Base-by-base conservation (phyloP, 768 basidiomycete genomes). In the Steccherinum ochraceum region DNA sequence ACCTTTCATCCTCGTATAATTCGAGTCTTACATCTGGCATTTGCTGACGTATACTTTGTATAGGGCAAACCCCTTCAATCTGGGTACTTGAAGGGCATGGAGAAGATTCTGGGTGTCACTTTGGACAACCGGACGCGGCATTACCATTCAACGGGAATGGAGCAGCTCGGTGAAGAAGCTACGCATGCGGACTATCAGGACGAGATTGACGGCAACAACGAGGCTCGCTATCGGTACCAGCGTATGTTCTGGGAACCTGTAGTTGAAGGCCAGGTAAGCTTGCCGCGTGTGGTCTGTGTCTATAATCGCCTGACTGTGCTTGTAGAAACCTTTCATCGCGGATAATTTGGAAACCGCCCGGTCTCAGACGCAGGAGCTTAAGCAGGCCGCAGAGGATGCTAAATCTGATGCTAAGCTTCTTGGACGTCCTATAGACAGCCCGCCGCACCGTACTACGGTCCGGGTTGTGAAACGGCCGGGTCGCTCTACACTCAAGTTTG, bases 1-100 rank as follows among this genome's bases (percentile, higher is more conserved):
- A 52, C 57, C 63, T 80, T 84, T 81, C 81, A 81, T 82, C 81
- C 82, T 79, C 82, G 84, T 83, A 80, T 84, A 79, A 83, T 39
- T 39, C 35, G 53, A 35, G 35, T 5, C 48, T 42, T 58, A 44
- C 25, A 42, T 40, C 41, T 5, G 30, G 30, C 7, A 7, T 35
- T 35, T 35, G 30, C 41, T 18, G 41, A 18, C 41, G 18, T 20
- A 23, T 64, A 24, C 58, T 40, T 12, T 12, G 51, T 44, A 24
- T 56, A 90, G 87, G 73, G 71, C 35, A 81, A 81, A 61, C 65
- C 70, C 2, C 60, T 93, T 3, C 93, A 96, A 71, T 86, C 81
- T 0, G 89, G 89, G 7, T 92, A 94, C 67, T 77, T 73, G 5
- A 62, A 65, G 41, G 89, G 86, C 16, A 96, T 96, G 93, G 92